A percentile compares a stretch with the other conserved stretches of the same genome.
Evolutionary conservation across 768 basidiomycete species (phyloP).

Genomic region (Xerocomellus dryophilus): DNA sequence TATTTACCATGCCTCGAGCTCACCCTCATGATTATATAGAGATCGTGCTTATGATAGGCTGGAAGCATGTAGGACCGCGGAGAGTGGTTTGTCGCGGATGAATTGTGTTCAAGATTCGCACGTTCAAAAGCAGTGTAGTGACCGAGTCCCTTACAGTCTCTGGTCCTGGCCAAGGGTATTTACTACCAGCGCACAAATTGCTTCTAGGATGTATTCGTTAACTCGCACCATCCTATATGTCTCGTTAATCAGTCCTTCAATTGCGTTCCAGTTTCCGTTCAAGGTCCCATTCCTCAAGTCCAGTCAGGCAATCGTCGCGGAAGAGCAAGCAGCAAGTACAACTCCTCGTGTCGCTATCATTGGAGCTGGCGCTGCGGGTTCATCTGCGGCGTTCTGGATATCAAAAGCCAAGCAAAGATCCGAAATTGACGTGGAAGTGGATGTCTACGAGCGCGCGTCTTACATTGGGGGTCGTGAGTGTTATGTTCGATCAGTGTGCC

Average conservation of each 20-base stretch:
- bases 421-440: slow-evolving; percentile 68
- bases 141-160: not conserved
- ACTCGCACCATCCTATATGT: slow-evolving; percentile 15
- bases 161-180: no score
- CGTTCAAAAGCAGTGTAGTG: not conserved
- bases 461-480: slow-evolving; percentile 86
- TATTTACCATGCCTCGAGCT: not conserved
- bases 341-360: slow-evolving; percentile 75
- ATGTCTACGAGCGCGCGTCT: slow-evolving; percentile 74
- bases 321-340: slow-evolving; percentile 19
- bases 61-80: not conserved
- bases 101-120: not conserved
- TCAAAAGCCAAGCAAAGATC: slow-evolving; percentile 71
- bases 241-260: slow-evolving; percentile 22
- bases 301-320: slow-evolving; percentile 22
- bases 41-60: not conserved
- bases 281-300: slow-evolving; percentile 52
- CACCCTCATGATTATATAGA: not conserved
- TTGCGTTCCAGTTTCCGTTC: slow-evolving; percentile 50
- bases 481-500: not conserved
- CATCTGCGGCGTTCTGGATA: slow-evolving; percentile 83
- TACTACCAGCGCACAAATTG: not conserved
- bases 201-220: slow-evolving; percentile 16
- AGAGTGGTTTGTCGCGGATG: not conserved
- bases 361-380: slow-evolving; percentile 87